Percentiles rank a stretch among this genome's conserved stretches.
phyloP scores from a whole-genome alignment of 2,329 filamentous ascomycete genomes.

The Botrytis fragariae region DNA sequence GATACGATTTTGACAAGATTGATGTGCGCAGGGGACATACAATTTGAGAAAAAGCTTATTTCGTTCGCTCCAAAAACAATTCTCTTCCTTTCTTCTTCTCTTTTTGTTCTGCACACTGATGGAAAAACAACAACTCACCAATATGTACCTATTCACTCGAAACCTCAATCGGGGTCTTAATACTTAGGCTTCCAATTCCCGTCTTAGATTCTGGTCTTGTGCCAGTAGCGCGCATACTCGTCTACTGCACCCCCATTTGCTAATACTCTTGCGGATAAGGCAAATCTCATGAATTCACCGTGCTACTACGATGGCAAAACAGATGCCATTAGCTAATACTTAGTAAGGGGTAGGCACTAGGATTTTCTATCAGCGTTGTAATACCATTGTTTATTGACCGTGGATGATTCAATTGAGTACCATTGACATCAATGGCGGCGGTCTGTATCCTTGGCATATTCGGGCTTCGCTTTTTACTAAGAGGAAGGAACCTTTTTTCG shows the following conservation, averaged over 20 bases:
- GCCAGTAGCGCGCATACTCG: neutral
- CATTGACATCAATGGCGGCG: neutral
- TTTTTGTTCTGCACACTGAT: neutral
- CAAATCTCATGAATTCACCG: neutral
- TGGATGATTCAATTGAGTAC: neutral
- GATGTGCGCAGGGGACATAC: constrained; percentile 3
- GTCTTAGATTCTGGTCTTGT: neutral
- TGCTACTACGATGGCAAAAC: neutral
- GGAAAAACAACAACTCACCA: neutral
- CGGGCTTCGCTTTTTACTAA: neutral
- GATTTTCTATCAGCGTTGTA: neutral
- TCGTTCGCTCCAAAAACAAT: neutral
- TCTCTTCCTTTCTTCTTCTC: neutral
- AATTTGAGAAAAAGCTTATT: constrained; percentile 11
- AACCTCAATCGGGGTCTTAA: too few species aligned
- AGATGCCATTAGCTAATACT: neutral
- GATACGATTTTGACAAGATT: constrained; percentile 5
- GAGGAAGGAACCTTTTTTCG: neutral
- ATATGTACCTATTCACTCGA: neutral
- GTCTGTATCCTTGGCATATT: constrained; percentile 1
- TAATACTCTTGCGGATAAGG: neutral
- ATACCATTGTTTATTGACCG: neutral
- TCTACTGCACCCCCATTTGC: neutral
- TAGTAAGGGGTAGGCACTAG: neutral
- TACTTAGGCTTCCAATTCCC: neutral